Percentiles rank a stretch among this genome's conserved stretches.
phyloP scores from a whole-genome alignment of 768 basidiomycete species.

The Auriscalpium orientale region DNA sequence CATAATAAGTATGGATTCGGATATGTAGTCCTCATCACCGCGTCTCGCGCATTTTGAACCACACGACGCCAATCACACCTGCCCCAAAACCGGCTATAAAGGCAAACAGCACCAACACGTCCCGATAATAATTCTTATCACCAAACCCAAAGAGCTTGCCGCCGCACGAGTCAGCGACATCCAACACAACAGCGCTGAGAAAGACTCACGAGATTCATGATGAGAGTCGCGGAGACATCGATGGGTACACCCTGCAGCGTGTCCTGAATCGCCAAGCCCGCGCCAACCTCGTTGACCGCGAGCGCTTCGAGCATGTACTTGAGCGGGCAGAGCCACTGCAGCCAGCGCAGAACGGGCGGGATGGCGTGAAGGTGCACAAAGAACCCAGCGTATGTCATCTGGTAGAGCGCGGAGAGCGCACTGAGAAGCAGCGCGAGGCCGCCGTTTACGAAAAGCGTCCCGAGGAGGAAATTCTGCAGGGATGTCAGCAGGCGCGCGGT shows the following conservation, averaged over 20 bases:
- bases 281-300: conserved; percentile 85
- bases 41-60: conserved; percentile 69
- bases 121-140: conserved; percentile 75
- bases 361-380: conserved; percentile 83
- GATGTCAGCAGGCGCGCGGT: background rate
- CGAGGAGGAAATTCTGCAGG: conserved; percentile 83
- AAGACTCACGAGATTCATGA: conserved; percentile 70
- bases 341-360: conserved; percentile 87
- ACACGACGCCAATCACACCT: conserved; percentile 68
- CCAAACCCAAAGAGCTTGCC: conserved; percentile 81
- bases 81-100: conserved; percentile 77
- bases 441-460: conserved; percentile 73
- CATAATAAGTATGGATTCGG: too few relatives aligned
- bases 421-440: conserved; percentile 89
- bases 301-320: conserved; percentile 83
- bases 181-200: background rate
- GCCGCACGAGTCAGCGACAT: background rate
- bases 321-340: conserved; percentile 84
- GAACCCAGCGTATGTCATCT: conserved; percentile 89
- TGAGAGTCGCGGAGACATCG: conserved; percentile 68
- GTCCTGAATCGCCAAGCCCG: conserved; percentile 80
- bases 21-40: conserved; percentile 30
- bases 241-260: conserved; percentile 76
- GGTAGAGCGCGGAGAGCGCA: conserved; percentile 65
- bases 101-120: conserved; percentile 80